These are phyloP conservation scores for Didymella sp. DNA, from an alignment of 2,329 filamentous ascomycete species.

Conservation along the genomic window DNA sequence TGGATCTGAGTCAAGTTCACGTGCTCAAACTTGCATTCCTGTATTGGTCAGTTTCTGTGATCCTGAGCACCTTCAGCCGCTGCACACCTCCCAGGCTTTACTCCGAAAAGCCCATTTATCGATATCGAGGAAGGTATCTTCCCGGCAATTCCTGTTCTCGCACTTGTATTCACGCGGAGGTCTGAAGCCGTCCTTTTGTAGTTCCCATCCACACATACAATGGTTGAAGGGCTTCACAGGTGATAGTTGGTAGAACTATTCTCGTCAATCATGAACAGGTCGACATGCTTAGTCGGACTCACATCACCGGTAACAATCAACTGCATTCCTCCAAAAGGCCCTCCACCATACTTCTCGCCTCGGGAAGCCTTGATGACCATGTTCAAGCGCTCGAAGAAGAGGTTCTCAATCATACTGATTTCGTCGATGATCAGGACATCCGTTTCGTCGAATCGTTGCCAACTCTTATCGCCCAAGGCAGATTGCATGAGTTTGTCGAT, in stretches of 20 bases:
- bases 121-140: slow-evolving; percentile 52
- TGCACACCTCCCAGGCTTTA: slow-evolving; percentile 56
- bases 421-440: slow-evolving; percentile 70
- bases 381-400: slow-evolving; percentile 60
- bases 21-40: slow-evolving; percentile 60
- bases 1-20: slow-evolving; percentile 63
- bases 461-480: slow-evolving; percentile 42
- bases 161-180: slow-evolving; percentile 23
- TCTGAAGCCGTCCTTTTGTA: slow-evolving; percentile 20
- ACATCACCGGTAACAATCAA: slow-evolving; percentile 64
- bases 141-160: slow-evolving; percentile 32
- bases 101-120: slow-evolving; percentile 70
- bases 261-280: neutral
- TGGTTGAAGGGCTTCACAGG: slow-evolving; percentile 64
- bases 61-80: neutral
- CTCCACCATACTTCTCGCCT: slow-evolving; percentile 14
- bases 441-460: slow-evolving; percentile 49
- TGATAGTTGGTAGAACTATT: slow-evolving; percentile 53
- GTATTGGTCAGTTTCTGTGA: slow-evolving; percentile 6
- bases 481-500: slow-evolving; percentile 46
- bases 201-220: slow-evolving; percentile 59
- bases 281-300: neutral
- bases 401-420: slow-evolving; percentile 69
- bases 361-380: slow-evolving; percentile 54
- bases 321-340: slow-evolving; percentile 59